Percentiles rank a stretch among this genome's conserved stretches.
Conservation (phyloP, 768 basidiomycete genomes). For the Trametes elegans region DNA sequence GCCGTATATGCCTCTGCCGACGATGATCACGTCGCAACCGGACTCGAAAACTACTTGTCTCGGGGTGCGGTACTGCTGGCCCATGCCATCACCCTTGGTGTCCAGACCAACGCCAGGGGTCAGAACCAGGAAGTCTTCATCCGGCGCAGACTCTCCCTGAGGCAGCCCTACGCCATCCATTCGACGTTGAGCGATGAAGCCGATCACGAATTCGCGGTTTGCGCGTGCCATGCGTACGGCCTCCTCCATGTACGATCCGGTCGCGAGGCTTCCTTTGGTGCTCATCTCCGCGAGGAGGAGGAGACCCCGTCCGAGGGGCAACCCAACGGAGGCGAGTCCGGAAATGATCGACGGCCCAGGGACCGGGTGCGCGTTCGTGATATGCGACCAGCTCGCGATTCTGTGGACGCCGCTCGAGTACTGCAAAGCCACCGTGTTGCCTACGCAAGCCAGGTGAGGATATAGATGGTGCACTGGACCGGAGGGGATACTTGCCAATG, state of each 20-base stretch:
- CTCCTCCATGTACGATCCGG: constrained; percentile 77
- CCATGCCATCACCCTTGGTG: constrained; percentile 64
- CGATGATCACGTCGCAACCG: constrained; percentile 96
- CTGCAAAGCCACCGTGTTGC: constrained; percentile 94
- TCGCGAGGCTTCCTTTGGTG: constrained; percentile 81
- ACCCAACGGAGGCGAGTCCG: constrained; percentile 86
- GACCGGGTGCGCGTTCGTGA: constrained; percentile 95
- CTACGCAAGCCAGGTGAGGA: constrained; percentile 41
- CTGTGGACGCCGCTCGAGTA: constrained; percentile 92
- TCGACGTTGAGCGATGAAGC: constrained; percentile 89
- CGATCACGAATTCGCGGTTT: constrained; percentile 86
- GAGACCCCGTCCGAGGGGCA: constrained; percentile 81
- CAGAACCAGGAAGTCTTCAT: constrained; percentile 86
- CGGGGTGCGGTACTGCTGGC: constrained; percentile 95
- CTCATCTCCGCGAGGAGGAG: constrained; percentile 97
- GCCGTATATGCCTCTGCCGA: constrained; percentile 93
- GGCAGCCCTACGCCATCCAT: constrained; percentile 64
- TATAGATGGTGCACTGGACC: neutral
- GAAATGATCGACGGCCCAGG: constrained; percentile 93
- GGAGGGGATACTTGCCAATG: constrained; percentile 61
- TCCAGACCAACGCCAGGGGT: constrained; percentile 93
- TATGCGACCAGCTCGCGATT: constrained; percentile 93
- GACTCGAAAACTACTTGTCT: constrained; percentile 73
- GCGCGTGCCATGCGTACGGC: constrained; percentile 86
- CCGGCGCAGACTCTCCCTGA: constrained; percentile 25